Evolutionary conservation across 257 asterid genomes (phyloP), one percentile per base, ranked within the genome.

Genomic region (Solanum piurae): DNA sequence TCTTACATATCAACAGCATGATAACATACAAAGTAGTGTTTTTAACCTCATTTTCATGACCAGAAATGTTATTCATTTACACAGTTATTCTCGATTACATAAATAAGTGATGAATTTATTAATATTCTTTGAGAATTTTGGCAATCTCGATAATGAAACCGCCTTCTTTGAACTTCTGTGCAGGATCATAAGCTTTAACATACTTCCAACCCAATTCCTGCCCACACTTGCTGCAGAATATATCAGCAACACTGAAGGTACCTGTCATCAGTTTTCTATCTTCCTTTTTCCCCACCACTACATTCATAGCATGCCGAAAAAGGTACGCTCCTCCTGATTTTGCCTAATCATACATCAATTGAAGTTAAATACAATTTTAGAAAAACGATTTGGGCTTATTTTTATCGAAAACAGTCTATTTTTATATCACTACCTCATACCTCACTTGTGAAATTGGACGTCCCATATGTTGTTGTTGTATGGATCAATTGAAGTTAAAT

Each of bases 141-240:
- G 93, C 91, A 89, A 60, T 89, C 83, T 89, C 91, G 69, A 91
- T 52, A 0, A 89, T 88, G 44, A 75, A 89, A 8, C 49, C 85
- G n/a, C 93, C 91, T 86, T 91, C 89, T 86, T 91, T 91, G 88
- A 49, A 89, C 31, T 79, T 86, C 9, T 91, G 87, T 25, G 38
- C n/a, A 20, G 86, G 66, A 38, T 91, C 87, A 44, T 88, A 89
- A 83, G 93, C 90, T 79, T 87, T 84, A 60, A 89, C 72, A 85
- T 91, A 91, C 27, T 88, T 88, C 93, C 91, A 91, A 38, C 91
- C 93, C 87, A 91, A n/a, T 7, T 42, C 71, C 76, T 76, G 88
- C 8, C 87, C 86, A 72, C 91, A 91, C 21, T 72, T 86, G 49
- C 87, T 31, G 69, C 93, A 91, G 75, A 46, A 76, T 23, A 91